phyloP scores from a whole-genome alignment of 2,329 filamentous ascomycete species.

The Pezicula radicicola region DNA sequence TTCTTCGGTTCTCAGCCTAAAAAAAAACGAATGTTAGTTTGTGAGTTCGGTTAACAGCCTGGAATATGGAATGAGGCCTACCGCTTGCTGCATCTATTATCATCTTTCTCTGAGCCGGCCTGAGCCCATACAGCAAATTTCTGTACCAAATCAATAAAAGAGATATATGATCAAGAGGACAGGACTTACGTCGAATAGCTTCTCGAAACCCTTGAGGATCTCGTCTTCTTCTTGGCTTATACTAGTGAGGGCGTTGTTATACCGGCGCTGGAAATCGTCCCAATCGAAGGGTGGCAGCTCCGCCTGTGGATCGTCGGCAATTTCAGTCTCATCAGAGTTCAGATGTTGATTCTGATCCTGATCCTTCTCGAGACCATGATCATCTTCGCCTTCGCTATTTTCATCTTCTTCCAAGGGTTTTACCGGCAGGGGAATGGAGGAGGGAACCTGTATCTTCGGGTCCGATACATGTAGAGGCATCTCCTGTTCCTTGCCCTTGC shows the following conservation, averaged over 20 bases:
- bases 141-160: constrained; percentile 39
- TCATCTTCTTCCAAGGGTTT: neutral
- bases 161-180: neutral
- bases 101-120: constrained; percentile 68
- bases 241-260: constrained; percentile 61
- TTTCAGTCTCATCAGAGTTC: constrained; percentile 1
- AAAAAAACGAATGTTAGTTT: neutral
- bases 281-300: constrained; percentile 60
- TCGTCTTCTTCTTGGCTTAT: constrained; percentile 62
- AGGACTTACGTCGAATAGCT: constrained; percentile 47
- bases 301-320: neutral
- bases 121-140: constrained; percentile 79
- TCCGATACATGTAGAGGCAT: too few relatives aligned
- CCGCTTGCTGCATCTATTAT: constrained; percentile 75
- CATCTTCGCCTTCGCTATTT: constrained; percentile 5
- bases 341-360: neutral
- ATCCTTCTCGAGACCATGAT: neutral
- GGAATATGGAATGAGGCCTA: constrained; percentile 29
- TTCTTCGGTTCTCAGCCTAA: constrained; percentile 74
- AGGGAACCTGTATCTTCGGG: too few relatives aligned
- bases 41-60: too few relatives aligned
- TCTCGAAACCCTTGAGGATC: constrained; percentile 64
- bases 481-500: too few relatives aligned
- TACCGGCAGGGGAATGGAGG: neutral
- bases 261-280: constrained; percentile 70